A percentile compares a stretch with the other conserved stretches of the same genome.
These are phyloP conservation scores for Podospora tetraspora DNA, from an alignment of 495 filamentous ascomycete genomes.

Conservation along the genomic window DNA sequence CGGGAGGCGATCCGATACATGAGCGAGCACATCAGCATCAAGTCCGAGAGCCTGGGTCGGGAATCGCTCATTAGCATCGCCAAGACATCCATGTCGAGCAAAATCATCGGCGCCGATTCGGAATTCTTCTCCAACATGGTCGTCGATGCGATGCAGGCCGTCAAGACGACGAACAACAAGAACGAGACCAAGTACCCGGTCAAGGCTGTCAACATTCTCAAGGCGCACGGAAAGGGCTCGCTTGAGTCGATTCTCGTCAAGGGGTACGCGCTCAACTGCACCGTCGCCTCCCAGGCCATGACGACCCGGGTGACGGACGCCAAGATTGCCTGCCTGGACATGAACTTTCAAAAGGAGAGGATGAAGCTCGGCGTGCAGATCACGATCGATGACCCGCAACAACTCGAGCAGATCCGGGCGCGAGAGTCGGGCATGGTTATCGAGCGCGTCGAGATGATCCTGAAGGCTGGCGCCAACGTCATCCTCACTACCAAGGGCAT, in stretches of 20 bases:
- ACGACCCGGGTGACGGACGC: slow-evolving; percentile 86
- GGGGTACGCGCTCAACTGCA: slow-evolving; percentile 98
- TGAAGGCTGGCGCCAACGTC: slow-evolving; percentile 96
- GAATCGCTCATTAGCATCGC: slow-evolving; percentile 92
- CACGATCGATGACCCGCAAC: slow-evolving; percentile 92
- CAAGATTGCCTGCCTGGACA: slow-evolving; percentile 95
- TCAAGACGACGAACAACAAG: slow-evolving; percentile 86
- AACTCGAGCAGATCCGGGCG: slow-evolving; percentile 93
- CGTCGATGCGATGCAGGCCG: slow-evolving; percentile 92
- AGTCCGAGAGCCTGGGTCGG: slow-evolving; percentile 82
- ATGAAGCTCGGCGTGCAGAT: slow-evolving; percentile 99
- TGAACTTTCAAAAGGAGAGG: slow-evolving; percentile 96
- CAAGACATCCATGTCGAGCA: slow-evolving; percentile 98
- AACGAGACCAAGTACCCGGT: slow-evolving; percentile 94
- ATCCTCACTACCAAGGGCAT: slow-evolving; percentile 97
- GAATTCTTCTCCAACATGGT: slow-evolving; percentile 97
- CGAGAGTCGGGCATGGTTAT: slow-evolving; percentile 89
- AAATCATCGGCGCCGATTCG: slow-evolving; percentile 93
- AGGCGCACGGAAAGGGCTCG: slow-evolving; percentile 92
- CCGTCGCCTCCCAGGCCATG: slow-evolving; percentile 97
- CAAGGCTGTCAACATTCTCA: slow-evolving; percentile 97
- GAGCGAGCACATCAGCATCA: slow-evolving; percentile 93
- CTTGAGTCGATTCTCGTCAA: slow-evolving; percentile 87
- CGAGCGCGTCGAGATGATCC: slow-evolving; percentile 92
- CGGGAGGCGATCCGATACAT: slow-evolving; percentile 98